Evolutionary conservation across 1,139 yeast species (phyloP).

Genomic region (Diutina ranongensis): DNA sequence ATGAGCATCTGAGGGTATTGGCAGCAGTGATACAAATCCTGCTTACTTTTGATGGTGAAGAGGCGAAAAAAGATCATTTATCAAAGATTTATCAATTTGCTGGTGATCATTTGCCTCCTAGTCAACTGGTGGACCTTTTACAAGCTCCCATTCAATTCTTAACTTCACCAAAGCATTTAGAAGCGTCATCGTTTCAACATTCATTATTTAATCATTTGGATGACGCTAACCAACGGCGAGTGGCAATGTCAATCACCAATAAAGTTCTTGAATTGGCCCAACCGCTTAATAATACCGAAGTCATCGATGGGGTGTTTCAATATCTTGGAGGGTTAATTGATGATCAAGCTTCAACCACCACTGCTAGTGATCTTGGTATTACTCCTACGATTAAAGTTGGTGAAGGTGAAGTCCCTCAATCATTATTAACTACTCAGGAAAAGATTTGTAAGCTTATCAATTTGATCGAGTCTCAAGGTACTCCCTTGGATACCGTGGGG

Average conservation of each 20-base stretch:
- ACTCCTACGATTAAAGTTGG: constrained; percentile 22
- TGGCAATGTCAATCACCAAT: constrained; percentile 32
- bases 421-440: constrained; percentile 47
- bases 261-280: constrained; percentile 18
- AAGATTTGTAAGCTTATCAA: constrained; percentile 63
- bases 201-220: constrained; percentile 28
- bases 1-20: constrained; percentile 54
- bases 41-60: constrained; percentile 54
- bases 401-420: constrained; percentile 22
- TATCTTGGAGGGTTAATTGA: constrained; percentile 27
- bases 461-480: constrained; percentile 33
- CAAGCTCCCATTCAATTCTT: constrained; percentile 43
- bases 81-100: constrained; percentile 54
- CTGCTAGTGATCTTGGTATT: constrained; percentile 28
- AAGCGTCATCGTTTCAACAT: constrained; percentile 27
- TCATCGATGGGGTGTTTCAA: constrained; percentile 34
- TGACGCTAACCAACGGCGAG: constrained; percentile 22
- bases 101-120: constrained; percentile 34
- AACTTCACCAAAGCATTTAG: constrained; percentile 18
- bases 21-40: constrained; percentile 56
- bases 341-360: constrained; percentile 20
- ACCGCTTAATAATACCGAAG: constrained; percentile 17
- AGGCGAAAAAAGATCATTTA: constrained; percentile 38
- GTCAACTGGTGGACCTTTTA: constrained; percentile 43
- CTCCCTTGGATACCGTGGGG: constrained; percentile 41